Base-by-base conservation (phyloP, 306 rosid species). In the Rosa multiflora region DNA sequence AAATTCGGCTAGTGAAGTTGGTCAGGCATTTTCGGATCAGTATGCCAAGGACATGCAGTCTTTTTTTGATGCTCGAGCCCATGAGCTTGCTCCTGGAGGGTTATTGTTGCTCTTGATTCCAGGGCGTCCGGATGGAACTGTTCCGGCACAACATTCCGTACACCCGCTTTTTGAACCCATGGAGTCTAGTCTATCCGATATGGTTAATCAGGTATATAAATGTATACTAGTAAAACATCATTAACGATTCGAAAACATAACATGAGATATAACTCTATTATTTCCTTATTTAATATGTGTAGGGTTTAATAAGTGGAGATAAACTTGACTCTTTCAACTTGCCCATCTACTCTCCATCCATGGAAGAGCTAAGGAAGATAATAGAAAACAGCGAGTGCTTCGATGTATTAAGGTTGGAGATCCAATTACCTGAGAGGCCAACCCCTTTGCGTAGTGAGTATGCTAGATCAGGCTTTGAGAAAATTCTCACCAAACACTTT, bases 31-130 rank as follows among this genome's bases (percentile, higher is more conserved):
- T 59, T 70, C n/a, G 32, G 23, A 12, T 79, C 82, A 79, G 63
- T 61, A 70, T 35, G 77, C 32, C 37, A 18, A 46, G 62, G 82
- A 71, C 35, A 71, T 79, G 13, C 32, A 46, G 26, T 13, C 15
- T 0, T 79, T 79, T 14, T 26, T 79, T 4, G 3, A 14, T 2
- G 71, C 77, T 14, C 46, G 77, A 48, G 77, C 53, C 3, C 26
- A 79, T 21, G 78, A 79, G 74, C n/a, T 79, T 73, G 67, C 44
- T n/a, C 78, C 77, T 2, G 78, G 73, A 37, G 83, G 83, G 8
- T 23, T 79, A 8, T 5, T 79, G 67, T 6, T 23, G 73, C 26
- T 73, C 18, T 12, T 62, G 12, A 21, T 62, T 21, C 51, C 74
- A 6, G 67, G 74, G 3, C 68, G 68, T 2, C 73, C 35, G 14